Percentiles rank a stretch among this genome's conserved stretches.
phyloP scores from a whole-genome alignment of 2,329 filamentous ascomycete genomes.

The Tolypocladium cylindrosporum region DNA sequence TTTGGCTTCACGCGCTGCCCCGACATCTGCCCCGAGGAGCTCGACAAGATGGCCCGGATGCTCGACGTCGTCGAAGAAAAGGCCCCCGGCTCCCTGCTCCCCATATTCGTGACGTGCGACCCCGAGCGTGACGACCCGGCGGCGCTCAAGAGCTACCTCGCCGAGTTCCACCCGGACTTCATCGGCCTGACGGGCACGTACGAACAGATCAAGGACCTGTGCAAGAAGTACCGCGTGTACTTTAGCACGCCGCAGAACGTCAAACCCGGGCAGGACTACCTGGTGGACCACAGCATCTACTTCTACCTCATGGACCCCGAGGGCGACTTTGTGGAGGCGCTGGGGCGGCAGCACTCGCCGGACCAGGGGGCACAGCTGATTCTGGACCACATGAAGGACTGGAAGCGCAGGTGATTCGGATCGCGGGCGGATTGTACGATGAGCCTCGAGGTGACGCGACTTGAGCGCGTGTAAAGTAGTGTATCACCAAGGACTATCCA shows the following conservation, averaged over 20 bases:
- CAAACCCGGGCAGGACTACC: slow-evolving; percentile 87
- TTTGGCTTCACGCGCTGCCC: slow-evolving; percentile 98
- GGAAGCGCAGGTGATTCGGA: slow-evolving; percentile 12
- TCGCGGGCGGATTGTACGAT: neutral
- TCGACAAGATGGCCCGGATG: slow-evolving; percentile 98
- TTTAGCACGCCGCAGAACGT: slow-evolving; percentile 87
- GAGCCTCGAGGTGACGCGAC: neutral
- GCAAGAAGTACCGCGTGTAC: slow-evolving; percentile 94
- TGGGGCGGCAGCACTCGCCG: slow-evolving; percentile 88
- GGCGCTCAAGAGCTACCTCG: slow-evolving; percentile 75
- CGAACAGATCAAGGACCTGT: slow-evolving; percentile 86
- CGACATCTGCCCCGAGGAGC: slow-evolving; percentile 96
- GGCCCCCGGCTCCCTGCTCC: slow-evolving; percentile 47
- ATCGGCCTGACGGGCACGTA: slow-evolving; percentile 88
- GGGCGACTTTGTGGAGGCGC: slow-evolving; percentile 94
- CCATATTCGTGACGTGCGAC: slow-evolving; percentile 93
- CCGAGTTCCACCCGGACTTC: slow-evolving; percentile 81
- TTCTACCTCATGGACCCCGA: slow-evolving; percentile 99
- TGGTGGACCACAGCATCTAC: slow-evolving; percentile 98
- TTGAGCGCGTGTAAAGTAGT: neutral
- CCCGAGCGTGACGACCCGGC: slow-evolving; percentile 81
- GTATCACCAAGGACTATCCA: neutral
- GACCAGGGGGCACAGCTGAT: slow-evolving; percentile 79
- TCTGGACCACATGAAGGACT: slow-evolving; percentile 68
- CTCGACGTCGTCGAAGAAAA: slow-evolving; percentile 60